Base-by-base conservation (phyloP, 169 alveolate species). In the Cryptosporidium sp. region DNA sequence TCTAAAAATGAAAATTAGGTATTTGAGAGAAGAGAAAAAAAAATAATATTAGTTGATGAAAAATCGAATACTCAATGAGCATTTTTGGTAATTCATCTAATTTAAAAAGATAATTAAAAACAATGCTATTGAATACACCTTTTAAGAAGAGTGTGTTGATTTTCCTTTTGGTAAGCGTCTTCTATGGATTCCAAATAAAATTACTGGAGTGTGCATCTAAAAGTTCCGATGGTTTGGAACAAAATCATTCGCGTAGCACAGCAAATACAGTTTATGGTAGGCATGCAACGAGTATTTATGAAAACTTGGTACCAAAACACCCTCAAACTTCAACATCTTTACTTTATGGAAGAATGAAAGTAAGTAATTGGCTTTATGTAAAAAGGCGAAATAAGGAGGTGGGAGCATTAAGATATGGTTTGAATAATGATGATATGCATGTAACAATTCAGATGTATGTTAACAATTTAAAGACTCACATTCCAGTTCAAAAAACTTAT, bases 391-490 rank as follows among this genome's bases (percentile, higher is more conserved):
- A 59, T 39, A 59, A 37, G 31, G 26, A 59, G 33, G 31, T 80
- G 59, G 89, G 89, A 18, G 52, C 89, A 5, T 43, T 80, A 29
- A 59, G 89, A 45, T 80, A 80, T 62, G 89, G 89, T 21, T 31
- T 80, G 3, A 80, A 80, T 65, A 80, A 41, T 45, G 89, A 80
- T 62, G 89, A 80, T 80, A 80, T 80, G 89, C 89, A 80, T 62
- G 26, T 80, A 8, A 62, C 75, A 29, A 23, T 80, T 62, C 62
- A 80, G 33, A 43, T 62, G 73, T 80, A 41, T 50, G 89, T 80
- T 23, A 62, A 80, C 52, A 80, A 65, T 26, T 26, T 80, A 16
- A 59, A 43, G 35, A 62, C 68, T 80, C 89, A 80, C 55, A 80
- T 80, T 23, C 89, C 89, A 4, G 75, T 65, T 37, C 89, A 80